phyloP scores from a whole-genome alignment of 2,329 filamentous ascomycete genomes.

The Fusarium vanettenii region DNA sequence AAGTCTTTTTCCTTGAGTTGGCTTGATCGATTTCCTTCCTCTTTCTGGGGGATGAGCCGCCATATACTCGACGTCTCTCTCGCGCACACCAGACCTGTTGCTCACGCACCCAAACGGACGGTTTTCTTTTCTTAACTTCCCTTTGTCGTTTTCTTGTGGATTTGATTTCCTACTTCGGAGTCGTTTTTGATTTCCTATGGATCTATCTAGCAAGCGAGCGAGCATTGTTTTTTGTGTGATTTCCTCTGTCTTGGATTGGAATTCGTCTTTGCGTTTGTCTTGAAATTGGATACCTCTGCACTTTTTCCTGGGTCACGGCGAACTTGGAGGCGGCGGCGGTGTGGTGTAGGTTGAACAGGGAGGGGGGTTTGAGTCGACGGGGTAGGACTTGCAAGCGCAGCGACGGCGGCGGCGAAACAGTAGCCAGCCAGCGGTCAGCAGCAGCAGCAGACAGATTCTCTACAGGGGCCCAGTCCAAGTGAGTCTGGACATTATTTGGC shows the following conservation, averaged over 20 bases:
- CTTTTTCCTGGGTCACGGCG: constrained; percentile 35
- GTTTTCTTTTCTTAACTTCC: constrained; percentile 47
- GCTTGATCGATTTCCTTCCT: constrained; percentile 36
- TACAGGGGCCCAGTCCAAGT: constrained; percentile 42
- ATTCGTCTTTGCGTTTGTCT: constrained; percentile 34
- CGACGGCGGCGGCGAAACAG: constrained; percentile 36
- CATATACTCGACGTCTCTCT: constrained; percentile 48
- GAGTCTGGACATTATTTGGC: constrained; percentile 36
- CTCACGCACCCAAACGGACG: constrained; percentile 60
- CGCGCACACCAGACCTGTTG: constrained; percentile 57
- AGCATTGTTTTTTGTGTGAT: constrained; percentile 50
- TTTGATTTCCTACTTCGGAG: constrained; percentile 47
- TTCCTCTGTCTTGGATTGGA: constrained; percentile 39
- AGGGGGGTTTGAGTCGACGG: not conserved
- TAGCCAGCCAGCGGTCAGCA: constrained; percentile 23
- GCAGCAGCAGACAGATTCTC: constrained; percentile 37
- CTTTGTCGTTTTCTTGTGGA: constrained; percentile 45
- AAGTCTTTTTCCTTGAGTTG: constrained; percentile 39
- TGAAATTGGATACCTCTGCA: constrained; percentile 40
- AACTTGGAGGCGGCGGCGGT: constrained; percentile 25
- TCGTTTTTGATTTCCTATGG: constrained; percentile 47
- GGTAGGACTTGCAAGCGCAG: constrained; percentile 17
- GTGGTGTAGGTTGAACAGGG: constrained; percentile 3
- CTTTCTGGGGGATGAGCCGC: constrained; percentile 39
- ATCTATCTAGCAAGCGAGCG: constrained; percentile 50